phyloP scores from a whole-genome alignment of 1,284 basidiomycete genomes.

The Ceratobasidium sp. region DNA sequence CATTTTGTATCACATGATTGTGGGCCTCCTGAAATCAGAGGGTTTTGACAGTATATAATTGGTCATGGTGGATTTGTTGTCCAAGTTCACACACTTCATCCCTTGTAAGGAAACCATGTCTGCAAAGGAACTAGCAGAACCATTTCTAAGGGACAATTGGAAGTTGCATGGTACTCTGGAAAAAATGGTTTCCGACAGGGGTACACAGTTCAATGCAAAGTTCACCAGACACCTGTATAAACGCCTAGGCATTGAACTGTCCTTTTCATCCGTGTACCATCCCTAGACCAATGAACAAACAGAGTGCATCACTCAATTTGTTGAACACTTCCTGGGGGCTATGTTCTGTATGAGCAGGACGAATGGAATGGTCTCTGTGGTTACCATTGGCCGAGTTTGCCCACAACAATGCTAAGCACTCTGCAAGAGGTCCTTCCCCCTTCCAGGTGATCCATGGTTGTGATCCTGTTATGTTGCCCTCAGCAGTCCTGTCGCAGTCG shows the following conservation, averaged over 20 bases:
- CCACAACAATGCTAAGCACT: constrained; percentile 53
- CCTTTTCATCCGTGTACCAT: constrained; percentile 51
- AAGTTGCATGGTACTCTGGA: constrained; percentile 36
- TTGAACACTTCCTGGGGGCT: constrained; percentile 29
- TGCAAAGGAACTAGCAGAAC: constrained; percentile 21
- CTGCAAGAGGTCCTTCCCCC: constrained; percentile 12
- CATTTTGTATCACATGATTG: constrained; percentile 48
- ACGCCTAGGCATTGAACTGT: constrained; percentile 44
- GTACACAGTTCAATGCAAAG: constrained; percentile 50
- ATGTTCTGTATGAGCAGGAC: constrained; percentile 31
- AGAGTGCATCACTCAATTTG: constrained; percentile 31
- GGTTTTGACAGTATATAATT: constrained; percentile 50
- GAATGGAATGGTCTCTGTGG: constrained; percentile 47
- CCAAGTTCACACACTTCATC: constrained; percentile 50
- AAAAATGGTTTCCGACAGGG: constrained; percentile 14
- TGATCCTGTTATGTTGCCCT: constrained; percentile 21
- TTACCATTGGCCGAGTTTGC: constrained; percentile 55
- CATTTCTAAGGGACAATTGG: constrained; percentile 39
- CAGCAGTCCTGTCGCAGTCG: neutral
- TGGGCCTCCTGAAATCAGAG: constrained; percentile 47
- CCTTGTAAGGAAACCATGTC: constrained; percentile 22
- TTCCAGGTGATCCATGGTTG: constrained; percentile 21
- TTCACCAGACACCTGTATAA: constrained; percentile 50
- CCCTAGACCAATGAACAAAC: constrained; percentile 49
- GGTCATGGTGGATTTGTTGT: constrained; percentile 51